Conservation (phyloP, 805 yeast species). For the Citeromyces matritensis region DNA sequence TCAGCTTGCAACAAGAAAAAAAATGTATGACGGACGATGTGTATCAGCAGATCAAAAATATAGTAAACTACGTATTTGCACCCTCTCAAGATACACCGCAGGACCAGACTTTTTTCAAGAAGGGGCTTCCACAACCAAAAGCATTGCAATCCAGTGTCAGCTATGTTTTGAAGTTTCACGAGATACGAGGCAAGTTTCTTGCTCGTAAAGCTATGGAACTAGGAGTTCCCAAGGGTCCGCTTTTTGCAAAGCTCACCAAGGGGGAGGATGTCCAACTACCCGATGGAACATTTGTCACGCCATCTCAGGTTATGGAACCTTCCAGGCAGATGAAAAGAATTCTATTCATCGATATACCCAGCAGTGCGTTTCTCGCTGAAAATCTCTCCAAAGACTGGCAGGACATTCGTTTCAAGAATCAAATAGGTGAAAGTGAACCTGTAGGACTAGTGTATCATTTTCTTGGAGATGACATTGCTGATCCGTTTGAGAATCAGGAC, state of each 20-base stretch:
- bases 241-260: slow-evolving; percentile 40
- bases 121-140: slow-evolving; percentile 8
- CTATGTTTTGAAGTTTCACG: slow-evolving; percentile 52
- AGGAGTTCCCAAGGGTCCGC: slow-evolving; percentile 45
- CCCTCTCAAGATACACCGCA: slow-evolving; percentile 6
- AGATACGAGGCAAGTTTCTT: slow-evolving; percentile 66
- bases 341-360: slow-evolving; percentile 64
- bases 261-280: slow-evolving; percentile 43
- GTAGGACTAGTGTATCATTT: slow-evolving; percentile 59
- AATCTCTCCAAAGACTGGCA: slow-evolving; percentile 13
- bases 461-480: slow-evolving; percentile 35
- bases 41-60: slow-evolving; percentile 3
- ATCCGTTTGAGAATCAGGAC: slow-evolving; percentile 21
- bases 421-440: slow-evolving; percentile 14
- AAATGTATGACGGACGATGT: background rate
- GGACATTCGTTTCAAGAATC: slow-evolving; percentile 6
- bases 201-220: slow-evolving; percentile 47
- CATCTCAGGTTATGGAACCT: slow-evolving; percentile 62
- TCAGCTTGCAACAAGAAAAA: background rate
- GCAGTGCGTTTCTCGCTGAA: slow-evolving; percentile 21
- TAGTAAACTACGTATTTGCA: slow-evolving; percentile 10
- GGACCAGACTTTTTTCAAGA: slow-evolving; percentile 2
- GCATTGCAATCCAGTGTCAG: slow-evolving; percentile 28
- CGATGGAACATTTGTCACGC: slow-evolving; percentile 41
- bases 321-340: slow-evolving; percentile 42